These are phyloP conservation scores for Penicillium herquei DNA, from an alignment of 495 filamentous ascomycete genomes.

Conservation along the genomic window DNA sequence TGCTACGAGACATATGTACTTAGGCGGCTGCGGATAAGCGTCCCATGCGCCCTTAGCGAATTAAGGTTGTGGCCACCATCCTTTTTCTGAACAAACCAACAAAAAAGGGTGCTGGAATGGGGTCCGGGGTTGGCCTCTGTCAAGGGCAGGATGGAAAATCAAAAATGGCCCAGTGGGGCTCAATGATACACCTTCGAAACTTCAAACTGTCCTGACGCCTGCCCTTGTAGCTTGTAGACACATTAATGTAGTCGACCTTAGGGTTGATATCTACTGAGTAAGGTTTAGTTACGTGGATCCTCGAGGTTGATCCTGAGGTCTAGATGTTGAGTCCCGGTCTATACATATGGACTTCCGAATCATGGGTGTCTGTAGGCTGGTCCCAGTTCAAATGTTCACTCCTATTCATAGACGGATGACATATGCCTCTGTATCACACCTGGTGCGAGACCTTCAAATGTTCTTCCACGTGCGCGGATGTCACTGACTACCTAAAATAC, in stretches of 20 bases:
- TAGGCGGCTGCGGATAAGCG: slow-evolving; percentile 49
- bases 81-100: slow-evolving; percentile 33
- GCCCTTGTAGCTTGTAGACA: slow-evolving; percentile 9
- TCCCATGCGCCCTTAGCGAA: slow-evolving; percentile 47
- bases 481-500: no score
- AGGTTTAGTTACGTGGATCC: background rate
- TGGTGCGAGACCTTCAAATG: no score
- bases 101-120: slow-evolving; percentile 29
- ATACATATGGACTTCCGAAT: no score
- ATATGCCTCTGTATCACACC: no score
- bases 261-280: background rate
- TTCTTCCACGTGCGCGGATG: no score
- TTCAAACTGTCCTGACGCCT: slow-evolving; percentile 15
- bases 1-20: slow-evolving; percentile 53
- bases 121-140: slow-evolving; percentile 29
- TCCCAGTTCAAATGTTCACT: no score
- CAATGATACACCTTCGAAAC: slow-evolving; percentile 33
- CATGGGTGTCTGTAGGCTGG: no score
- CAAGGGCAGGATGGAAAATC: slow-evolving; percentile 31
- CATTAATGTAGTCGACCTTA: no score
- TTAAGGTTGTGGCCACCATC: slow-evolving; percentile 48
- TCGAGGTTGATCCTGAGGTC: no score
- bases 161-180: slow-evolving; percentile 26
- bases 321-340: no score
- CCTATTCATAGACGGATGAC: no score